Percentiles rank a stretch among this genome's conserved stretches.
These are phyloP conservation scores for Candida insectalens DNA, from an alignment of 805 yeast genomes.

Conservation along the genomic window DNA sequence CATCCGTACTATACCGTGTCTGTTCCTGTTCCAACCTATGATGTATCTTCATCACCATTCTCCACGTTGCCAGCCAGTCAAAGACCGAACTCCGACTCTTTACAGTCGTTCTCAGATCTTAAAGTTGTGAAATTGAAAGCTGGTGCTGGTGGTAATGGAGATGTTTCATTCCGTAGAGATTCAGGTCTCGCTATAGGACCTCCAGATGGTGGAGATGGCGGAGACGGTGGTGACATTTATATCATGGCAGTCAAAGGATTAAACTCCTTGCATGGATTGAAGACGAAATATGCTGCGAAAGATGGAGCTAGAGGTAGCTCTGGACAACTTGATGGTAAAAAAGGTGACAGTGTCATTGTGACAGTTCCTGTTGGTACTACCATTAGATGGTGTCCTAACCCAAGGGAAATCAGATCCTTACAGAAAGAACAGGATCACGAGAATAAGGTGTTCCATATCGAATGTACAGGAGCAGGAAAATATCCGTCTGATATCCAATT, in stretches of 20 bases:
- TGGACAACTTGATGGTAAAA: slow-evolving; percentile 77
- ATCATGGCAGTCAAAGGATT: slow-evolving; percentile 70
- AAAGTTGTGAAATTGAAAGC: slow-evolving; percentile 56
- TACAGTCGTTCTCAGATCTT: slow-evolving; percentile 48
- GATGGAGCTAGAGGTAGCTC: slow-evolving; percentile 66
- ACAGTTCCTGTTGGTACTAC: slow-evolving; percentile 91
- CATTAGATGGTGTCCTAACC: slow-evolving; percentile 77
- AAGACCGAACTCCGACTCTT: slow-evolving; percentile 34
- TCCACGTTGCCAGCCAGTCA: slow-evolving; percentile 24
- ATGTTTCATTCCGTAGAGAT: slow-evolving; percentile 77
- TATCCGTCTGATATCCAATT: slow-evolving; percentile 45
- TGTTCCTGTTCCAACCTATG: slow-evolving; percentile 22
- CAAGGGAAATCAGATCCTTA: slow-evolving; percentile 29
- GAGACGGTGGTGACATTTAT: slow-evolving; percentile 81
- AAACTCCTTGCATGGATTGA: slow-evolving; percentile 61
- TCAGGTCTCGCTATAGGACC: slow-evolving; percentile 84
- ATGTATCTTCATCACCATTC: slow-evolving; percentile 29
- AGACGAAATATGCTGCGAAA: slow-evolving; percentile 59
- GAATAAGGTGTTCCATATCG: slow-evolving; percentile 17
- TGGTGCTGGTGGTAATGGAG: slow-evolving; percentile 88
- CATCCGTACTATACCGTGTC: slow-evolving; percentile 19
- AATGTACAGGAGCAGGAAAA: slow-evolving; percentile 10
- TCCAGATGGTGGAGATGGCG: slow-evolving; percentile 99
- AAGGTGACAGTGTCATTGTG: slow-evolving; percentile 69
- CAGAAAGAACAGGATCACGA: slow-evolving; percentile 9